Base-by-base conservation (phyloP, 371 early-diverging fungal species). In the Dentiscutata heterogama region DNA sequence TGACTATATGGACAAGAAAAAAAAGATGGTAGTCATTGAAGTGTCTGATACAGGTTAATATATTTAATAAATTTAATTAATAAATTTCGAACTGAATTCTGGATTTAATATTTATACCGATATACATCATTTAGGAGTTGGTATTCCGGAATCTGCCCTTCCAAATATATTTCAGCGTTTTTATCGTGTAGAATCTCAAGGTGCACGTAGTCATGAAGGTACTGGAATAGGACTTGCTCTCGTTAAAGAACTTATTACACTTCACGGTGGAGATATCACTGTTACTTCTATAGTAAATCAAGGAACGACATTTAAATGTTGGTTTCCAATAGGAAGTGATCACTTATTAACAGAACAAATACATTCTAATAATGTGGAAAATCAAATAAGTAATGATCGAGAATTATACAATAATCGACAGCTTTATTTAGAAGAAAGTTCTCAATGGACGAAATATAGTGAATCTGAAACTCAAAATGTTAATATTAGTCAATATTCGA, bases 191-290 rank as follows among this genome's bases (percentile, higher is more conserved):
- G 85, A 88, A 60, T 84, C 79, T 70, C 78, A 81, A n/a, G 83
- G 84, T 58, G 83, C 87, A 7, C 86, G 87, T 22, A 85, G 85
- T 6, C 84, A 85, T 39, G 89, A 89, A 76, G 89, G 89, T 22
- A 89, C 89, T 27, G 88, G 87, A 1, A 88, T 88, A 31, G 89
- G 88, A 4, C 81, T 89, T 18, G 83, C 87, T 3, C 76, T 88
- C 1, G 88, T 87, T 25, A 85, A 87, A 56, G 89, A 89, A 68
- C 82, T 89, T 46, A 84, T 85, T 14, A 85, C 85, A 25, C 81
- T 86, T 11, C 89, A 89, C 71, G 86, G 85, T 25, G 89, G 89
- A 2, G 73, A 54, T 20, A 84, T 89, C 3, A 75, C 81, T 8
- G 88, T 87, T 18, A 79, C 81, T 7, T 85, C 84, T n/a, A 56